Evolutionary conservation across 2,329 filamentous ascomycete genomes (phyloP).

Genomic region (Trichocomaceae sp.): DNA sequence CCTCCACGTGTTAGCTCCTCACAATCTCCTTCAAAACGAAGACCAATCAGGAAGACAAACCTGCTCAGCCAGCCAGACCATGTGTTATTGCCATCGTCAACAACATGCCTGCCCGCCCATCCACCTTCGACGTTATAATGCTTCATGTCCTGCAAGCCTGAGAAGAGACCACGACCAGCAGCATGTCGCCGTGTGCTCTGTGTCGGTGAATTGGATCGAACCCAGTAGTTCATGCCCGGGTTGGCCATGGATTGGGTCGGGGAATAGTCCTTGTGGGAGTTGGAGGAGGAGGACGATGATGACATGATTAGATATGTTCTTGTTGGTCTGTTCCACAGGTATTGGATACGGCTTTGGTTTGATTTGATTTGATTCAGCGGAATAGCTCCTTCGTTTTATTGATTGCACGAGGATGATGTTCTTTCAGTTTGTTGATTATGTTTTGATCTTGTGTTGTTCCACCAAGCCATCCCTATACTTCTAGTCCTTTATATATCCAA

Average conservation of each 20-base stretch:
- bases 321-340: background rate
- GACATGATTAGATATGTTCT: background rate
- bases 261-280: constrained; percentile 24
- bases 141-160: constrained; percentile 33
- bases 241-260: constrained; percentile 20
- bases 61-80: constrained; percentile 5
- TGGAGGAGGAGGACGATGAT: background rate
- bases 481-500: background rate
- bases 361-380: background rate
- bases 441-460: background rate
- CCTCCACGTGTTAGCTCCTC: background rate
- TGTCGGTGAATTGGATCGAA: constrained; percentile 17
- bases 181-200: constrained; percentile 24
- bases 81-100: constrained; percentile 15
- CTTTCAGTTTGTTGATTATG: background rate
- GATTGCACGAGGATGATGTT: background rate
- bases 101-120: constrained; percentile 26
- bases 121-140: constrained; percentile 33
- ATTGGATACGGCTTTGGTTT: background rate
- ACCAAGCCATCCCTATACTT: background rate
- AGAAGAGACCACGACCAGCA: constrained; percentile 32
- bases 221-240: constrained; percentile 27
- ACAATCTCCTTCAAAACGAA: background rate
- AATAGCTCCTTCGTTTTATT: background rate
- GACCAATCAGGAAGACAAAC: background rate